Evolutionary conservation across 352 stramenopile genomes (phyloP).

Genomic region (Peronospora tabacina): DNA sequence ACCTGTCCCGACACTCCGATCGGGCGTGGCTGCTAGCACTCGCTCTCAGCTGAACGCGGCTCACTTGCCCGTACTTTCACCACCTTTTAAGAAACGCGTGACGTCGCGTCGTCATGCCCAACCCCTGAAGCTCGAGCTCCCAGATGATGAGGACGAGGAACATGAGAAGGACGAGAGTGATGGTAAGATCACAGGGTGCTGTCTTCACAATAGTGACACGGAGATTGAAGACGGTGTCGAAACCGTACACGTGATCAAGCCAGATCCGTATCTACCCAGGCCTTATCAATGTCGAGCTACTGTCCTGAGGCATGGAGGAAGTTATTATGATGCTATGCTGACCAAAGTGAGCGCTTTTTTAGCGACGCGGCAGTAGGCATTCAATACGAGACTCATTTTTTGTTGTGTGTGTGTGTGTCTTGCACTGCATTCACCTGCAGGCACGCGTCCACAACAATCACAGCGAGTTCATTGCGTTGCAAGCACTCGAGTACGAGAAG

Average conservation of each 20-base stretch:
- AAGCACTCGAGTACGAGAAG: conserved; percentile 41
- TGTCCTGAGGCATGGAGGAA: conserved; percentile 34
- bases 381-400: conserved; percentile 8
- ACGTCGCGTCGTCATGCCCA: conserved; percentile 27
- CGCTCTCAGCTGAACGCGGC: conserved; percentile 21
- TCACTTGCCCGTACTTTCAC: conserved; percentile 33
- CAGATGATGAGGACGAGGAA: conserved; percentile 22
- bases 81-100: conserved; percentile 46
- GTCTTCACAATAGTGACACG: conserved; percentile 6
- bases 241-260: conserved; percentile 32
- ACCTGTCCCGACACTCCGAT: conserved; percentile 19
- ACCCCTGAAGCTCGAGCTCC: conserved; percentile 33
- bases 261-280: conserved; percentile 44
- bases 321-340: conserved; percentile 56
- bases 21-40: conserved; percentile 27
- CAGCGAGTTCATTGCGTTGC: conserved; percentile 60
- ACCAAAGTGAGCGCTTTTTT: conserved; percentile 34
- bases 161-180: conserved; percentile 16
- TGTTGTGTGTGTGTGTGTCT: conserved; percentile 15
- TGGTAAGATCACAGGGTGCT: conserved; percentile 6
- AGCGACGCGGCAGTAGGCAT: neutral
- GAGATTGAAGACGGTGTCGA: conserved; percentile 15
- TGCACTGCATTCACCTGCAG: conserved; percentile 18
- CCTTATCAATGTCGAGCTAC: conserved; percentile 32
- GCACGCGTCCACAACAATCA: conserved; percentile 50